Base-by-base conservation (phyloP, 192 early-diverging fungal genomes). In the Paraglomus occultum region DNA sequence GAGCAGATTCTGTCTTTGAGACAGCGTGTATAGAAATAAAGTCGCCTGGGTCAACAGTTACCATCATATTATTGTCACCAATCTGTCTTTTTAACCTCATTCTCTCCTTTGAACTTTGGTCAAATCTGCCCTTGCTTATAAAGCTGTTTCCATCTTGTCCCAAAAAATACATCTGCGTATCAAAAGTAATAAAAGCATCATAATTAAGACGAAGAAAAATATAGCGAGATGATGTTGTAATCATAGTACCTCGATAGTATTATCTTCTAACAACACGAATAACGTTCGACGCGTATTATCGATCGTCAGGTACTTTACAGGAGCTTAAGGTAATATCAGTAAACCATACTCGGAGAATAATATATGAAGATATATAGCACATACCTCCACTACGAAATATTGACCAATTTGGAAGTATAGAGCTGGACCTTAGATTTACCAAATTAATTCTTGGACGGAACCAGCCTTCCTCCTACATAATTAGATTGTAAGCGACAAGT, bases 1-100 rank as follows among this genome's bases (percentile, higher is more conserved):
- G 59, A 15, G 67, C 12, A 12, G 67, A 70, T 10, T 70, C 67
- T 12, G 67, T 70, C 22, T 59, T 59, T 2, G 18, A 40, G 3
- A 70, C 59, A 39, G 67, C 9, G 20, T 70, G 55, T 17, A 70
- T 59, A 17, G 67, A 70, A 11, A 22, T 20, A 31, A 57, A 57
- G 38, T 57, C 6, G 18, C 54, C 54, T 10, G 54, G 15, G 38
- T 57, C 54, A 15, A 55, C 17, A 57, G 54, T 23, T 31, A 31
- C 31, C 31, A 57, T 11, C 11, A 20, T 3, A 31, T 17, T 11
- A 10, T 20, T 57, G 6, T 11, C 54, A 17, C 20, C 6, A 7
- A 31, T 31, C 31, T 3, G 31, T 31, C 31, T 31, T 57, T 57
- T 17, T 17, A 57, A 1, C 6, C 4, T 57, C 2, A 31, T 17